These are phyloP conservation scores for Fusarium austroafricanum DNA, from an alignment of 2,329 filamentous ascomycete species.

Conservation along the genomic window DNA sequence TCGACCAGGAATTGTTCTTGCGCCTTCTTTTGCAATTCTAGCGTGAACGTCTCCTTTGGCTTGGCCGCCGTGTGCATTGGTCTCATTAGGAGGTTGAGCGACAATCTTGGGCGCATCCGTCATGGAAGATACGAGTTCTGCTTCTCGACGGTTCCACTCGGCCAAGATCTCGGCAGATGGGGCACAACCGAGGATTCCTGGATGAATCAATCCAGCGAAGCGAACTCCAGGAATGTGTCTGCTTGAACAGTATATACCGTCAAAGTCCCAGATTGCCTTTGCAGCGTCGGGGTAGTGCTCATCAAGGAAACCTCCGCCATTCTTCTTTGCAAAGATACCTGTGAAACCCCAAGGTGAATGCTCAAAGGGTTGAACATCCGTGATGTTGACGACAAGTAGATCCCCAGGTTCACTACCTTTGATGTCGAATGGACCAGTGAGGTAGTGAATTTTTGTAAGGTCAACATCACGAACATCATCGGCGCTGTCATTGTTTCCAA, in stretches of 20 bases:
- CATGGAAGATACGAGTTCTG: conserved; percentile 77
- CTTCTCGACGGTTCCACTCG: conserved; percentile 87
- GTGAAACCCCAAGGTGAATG: conserved; percentile 92
- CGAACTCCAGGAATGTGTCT: conserved; percentile 89
- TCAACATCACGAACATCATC: conserved; percentile 89
- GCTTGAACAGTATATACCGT: conserved; percentile 77
- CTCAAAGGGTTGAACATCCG: conserved; percentile 90
- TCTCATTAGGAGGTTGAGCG: conserved; percentile 78
- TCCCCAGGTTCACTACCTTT: conserved; percentile 88
- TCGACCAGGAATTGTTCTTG: conserved; percentile 84
- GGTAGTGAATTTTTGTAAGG: conserved; percentile 85
- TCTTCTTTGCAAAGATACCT: conserved; percentile 80
- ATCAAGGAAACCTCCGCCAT: conserved; percentile 90
- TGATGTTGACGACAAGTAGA: conserved; percentile 87
- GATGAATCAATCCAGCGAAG: conserved; percentile 90
- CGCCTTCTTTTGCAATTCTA: conserved; percentile 81
- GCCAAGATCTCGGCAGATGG: conserved; percentile 81
- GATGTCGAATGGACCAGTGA: conserved; percentile 90
- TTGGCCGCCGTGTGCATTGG: conserved; percentile 78
- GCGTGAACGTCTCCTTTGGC: conserved; percentile 68
- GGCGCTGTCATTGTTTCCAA: conserved; percentile 89
- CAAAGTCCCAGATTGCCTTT: conserved; percentile 71
- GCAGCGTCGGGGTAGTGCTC: conserved; percentile 84
- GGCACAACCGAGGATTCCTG: conserved; percentile 90
- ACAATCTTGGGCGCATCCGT: conserved; percentile 68